Evolutionary conservation across 805 yeast species (phyloP), one percentile per base, ranked within the genome.

Genomic region (Schwanniomyces polymorphus): DNA sequence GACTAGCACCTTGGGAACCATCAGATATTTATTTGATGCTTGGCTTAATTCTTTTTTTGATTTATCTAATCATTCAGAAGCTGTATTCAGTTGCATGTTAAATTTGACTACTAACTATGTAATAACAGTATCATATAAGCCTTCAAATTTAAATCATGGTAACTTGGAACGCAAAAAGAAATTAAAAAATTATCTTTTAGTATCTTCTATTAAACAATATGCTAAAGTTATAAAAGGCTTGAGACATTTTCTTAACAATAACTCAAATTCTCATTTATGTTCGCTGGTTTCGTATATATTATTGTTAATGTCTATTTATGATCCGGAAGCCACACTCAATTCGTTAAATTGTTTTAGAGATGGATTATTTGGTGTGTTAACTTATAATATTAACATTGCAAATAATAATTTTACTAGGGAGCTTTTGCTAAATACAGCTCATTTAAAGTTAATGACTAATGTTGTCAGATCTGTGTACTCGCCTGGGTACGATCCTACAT

Each of bases 261-360:
- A 65, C 52, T 45, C 50, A 17, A 61, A 63, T 45, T 68, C 71
- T 2, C 67, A 63, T 35, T 47, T 62, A 27, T 65, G 70, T 28
- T 63, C 74, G 0, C 59, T 64, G 7, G 66, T 65, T 14, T 67
- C 74, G 16, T 72, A 70, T 50, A 61, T 72, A 31, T 56, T 72
- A 38, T 61, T 69, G 43, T 53, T 71, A 41, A 70, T 70, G 75
- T 61, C 74, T 12, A 67, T 72, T 31, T 72, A 72, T 51, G 76
- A 72, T 45, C 77, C 75, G 1, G 74, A 69, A 48, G 76, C 74
- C 10, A 69, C 74, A 1, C 48, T 62, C 12, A 54, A 61, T 49
- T 67, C 74, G 23, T 60, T 66, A 27, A 58, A 58, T 28, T 72
- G 77, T 46, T 72, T 70, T 51, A 57, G 74, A 27, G 74, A 72